Base-by-base conservation (phyloP, 2,329 filamentous ascomycete genomes). In the Alternaria burnsii region DNA sequence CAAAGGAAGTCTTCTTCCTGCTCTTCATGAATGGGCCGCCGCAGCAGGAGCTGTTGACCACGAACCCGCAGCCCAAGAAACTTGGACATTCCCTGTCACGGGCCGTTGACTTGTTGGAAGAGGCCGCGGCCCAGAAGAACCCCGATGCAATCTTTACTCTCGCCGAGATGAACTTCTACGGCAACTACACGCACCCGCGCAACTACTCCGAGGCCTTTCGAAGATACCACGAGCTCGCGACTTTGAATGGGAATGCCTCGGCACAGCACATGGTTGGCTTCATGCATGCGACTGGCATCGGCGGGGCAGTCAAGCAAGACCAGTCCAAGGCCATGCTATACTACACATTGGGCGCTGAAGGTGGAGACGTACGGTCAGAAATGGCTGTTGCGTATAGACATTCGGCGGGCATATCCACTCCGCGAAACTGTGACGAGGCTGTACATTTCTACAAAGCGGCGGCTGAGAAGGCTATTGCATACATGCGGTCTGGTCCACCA, bases 231-330 rank as follows among this genome's bases (percentile, higher is more conserved):
- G 85, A 89, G 62, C 85, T 99, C 55, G 92, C 94, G 3, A 84
- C 85, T 18, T 78, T 89, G 60, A 87, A 91, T 67, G 95, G 94
- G 44, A 98, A 99, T 78, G 90, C 88, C 66, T 97, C 94, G 12
- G 95, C 95, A 1, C 93, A 98, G 77, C 91, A 97, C 79, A 97
- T 99, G 94, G 77, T 98, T 47, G 95, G 92, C 0, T 88, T 99
- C 70, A 95, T 97, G 86, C 94, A 99, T 79, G 94, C 94, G 36
- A 99, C 95, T 0, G 95, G 95, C 0, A 85, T 99, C 59, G 94
- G 92, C 16, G 88, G 88, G 32, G 89, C 89, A 1, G 92, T 97
- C 6, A 87, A 91, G 74, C 87, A 88, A 43, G 91, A 99, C 71
- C 95, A 98, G 80, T 94, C 94, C 11, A 94, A 93, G 79, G 93